These are phyloP conservation scores for Kluyveromyces siamensis DNA, from an alignment of 805 yeast species.

Conservation along the genomic window DNA sequence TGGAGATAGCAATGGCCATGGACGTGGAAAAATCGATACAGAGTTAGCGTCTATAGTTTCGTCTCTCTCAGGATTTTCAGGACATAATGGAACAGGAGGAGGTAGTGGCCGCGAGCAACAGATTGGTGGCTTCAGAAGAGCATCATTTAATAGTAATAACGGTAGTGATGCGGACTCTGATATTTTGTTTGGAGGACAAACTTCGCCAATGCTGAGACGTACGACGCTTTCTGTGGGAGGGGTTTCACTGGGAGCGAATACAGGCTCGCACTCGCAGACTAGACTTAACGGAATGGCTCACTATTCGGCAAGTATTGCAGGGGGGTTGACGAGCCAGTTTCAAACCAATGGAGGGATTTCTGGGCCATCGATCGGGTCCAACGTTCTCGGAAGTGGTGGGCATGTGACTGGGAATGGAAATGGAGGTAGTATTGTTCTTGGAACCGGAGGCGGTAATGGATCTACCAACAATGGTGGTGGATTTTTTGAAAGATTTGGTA, in stretches of 20 bases:
- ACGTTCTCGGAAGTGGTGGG: neutral
- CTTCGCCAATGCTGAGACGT: conserved; percentile 18
- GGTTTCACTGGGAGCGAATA: conserved; percentile 4
- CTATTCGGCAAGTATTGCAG: conserved; percentile 21
- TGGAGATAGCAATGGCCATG: neutral
- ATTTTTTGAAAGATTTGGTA: conserved; percentile 28
- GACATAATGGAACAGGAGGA: conserved; percentile 3
- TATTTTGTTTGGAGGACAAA: conserved; percentile 7
- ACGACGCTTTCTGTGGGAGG: conserved; percentile 26
- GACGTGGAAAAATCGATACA: conserved; percentile 18
- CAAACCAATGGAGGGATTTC: neutral
- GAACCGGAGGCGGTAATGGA: conserved; percentile 2
- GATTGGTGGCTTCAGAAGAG: conserved; percentile 26
- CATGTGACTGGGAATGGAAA: neutral
- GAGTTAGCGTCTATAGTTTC: conserved; percentile 30
- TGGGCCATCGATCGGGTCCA: neutral
- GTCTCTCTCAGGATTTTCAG: conserved; percentile 28
- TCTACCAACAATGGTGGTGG: conserved; percentile 10
- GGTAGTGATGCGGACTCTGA: conserved; percentile 18
- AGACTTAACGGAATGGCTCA: conserved; percentile 16
- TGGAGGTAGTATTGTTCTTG: neutral
- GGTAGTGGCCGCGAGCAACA: conserved; percentile 4
- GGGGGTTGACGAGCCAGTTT: conserved; percentile 7
- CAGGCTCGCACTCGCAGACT: conserved; percentile 5
- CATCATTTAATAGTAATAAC: conserved; percentile 19